phyloP scores from a whole-genome alignment of 768 basidiomycete genomes.

The Rhodotorula toruloides region DNA sequence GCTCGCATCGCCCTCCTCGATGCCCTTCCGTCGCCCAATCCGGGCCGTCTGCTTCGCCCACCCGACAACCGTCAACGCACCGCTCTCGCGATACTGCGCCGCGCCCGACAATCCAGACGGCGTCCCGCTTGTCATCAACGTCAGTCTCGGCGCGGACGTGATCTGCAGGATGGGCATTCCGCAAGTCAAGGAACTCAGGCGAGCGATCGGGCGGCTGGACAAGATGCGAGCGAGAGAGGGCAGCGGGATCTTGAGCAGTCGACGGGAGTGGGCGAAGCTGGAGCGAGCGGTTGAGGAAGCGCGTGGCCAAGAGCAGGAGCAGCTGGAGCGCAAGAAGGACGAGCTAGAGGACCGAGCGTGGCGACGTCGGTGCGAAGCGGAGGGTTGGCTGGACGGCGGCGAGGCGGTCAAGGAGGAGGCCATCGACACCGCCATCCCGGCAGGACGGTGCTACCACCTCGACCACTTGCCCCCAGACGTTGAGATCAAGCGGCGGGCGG shows the following conservation, averaged over 20 bases:
- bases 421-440: constrained; percentile 18
- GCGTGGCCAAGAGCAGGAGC: not conserved
- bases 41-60: constrained; percentile 33
- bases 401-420: not conserved
- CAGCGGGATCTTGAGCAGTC: not conserved
- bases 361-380: constrained; percentile 1
- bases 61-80: constrained; percentile 26
- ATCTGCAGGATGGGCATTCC: constrained; percentile 27
- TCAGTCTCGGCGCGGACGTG: constrained; percentile 24
- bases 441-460: constrained; percentile 22
- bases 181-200: constrained; percentile 23
- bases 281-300: not conserved
- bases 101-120: not conserved
- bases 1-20: no score
- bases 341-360: constrained; percentile 28
- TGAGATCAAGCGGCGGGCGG: not conserved
- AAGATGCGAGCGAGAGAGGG: not conserved
- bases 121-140: constrained; percentile 29
- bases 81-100: constrained; percentile 15
- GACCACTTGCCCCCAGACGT: not conserved
- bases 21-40: not conserved
- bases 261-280: constrained; percentile 21
- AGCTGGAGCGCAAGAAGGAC: not conserved
- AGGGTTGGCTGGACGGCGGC: not conserved
- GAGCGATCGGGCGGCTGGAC: constrained; percentile 29